Evolutionary conservation across 1,139 yeast genomes (phyloP).

Genomic region (Petasospora rhodanensis): DNA sequence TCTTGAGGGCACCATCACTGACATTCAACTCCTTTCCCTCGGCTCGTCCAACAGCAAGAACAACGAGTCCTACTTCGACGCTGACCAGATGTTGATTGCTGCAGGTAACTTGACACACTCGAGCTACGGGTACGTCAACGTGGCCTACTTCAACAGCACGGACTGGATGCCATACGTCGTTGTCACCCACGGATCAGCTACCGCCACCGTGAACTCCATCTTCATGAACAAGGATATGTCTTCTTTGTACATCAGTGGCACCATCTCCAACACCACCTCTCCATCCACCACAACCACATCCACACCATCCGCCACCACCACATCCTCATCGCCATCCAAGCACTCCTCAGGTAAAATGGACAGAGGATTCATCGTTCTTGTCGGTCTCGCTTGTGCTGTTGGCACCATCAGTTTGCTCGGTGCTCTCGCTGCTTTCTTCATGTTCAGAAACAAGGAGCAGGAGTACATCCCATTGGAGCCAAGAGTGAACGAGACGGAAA

Average conservation of each 20-base stretch:
- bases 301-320: conserved; percentile 23
- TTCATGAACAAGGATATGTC: conserved; percentile 35
- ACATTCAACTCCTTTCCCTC: conserved; percentile 27
- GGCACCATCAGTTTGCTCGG: conserved; percentile 74
- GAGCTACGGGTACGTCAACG: conserved; percentile 55
- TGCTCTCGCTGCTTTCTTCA: conserved; percentile 53
- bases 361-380: conserved; percentile 79
- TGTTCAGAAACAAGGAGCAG: conserved; percentile 43
- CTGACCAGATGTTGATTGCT: conserved; percentile 46
- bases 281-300: conserved; percentile 19
- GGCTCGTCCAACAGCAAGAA: conserved; percentile 29
- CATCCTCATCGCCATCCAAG: conserved; percentile 20
- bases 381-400: conserved; percentile 82
- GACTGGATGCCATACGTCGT: conserved; percentile 67
- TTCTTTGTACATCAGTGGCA: conserved; percentile 26
- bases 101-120: conserved; percentile 56
- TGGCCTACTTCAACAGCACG: conserved; percentile 67
- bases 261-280: conserved; percentile 20
- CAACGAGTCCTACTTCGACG: conserved; percentile 29
- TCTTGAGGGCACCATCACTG: conserved; percentile 26
- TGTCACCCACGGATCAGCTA: conserved; percentile 20
- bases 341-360: conserved; percentile 28
- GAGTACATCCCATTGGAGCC: conserved; percentile 35
- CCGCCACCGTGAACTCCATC: conserved; percentile 23
- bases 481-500: conserved; percentile 54